Conservation (phyloP, 352 stramenopile genomes). For the Hyaloperonospora brassicae region DNA sequence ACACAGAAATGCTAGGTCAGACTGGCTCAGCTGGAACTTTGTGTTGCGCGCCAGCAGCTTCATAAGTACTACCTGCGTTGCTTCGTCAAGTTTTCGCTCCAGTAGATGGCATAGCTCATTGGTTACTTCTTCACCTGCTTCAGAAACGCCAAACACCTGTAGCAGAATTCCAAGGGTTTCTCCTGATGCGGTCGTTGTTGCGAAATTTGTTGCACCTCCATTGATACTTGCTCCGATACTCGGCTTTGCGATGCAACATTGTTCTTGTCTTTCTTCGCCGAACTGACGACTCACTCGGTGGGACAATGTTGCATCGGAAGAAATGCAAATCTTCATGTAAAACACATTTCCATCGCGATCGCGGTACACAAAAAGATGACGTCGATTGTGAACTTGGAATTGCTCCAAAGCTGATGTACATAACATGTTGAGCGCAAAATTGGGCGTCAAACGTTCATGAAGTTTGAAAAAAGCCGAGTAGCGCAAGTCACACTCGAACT, state of each 20-base stretch:
- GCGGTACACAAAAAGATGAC: constrained; percentile 82
- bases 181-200: constrained; percentile 8
- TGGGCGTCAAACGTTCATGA: constrained; percentile 68
- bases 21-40: constrained; percentile 74
- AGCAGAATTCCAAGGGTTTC: constrained; percentile 50
- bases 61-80: constrained; percentile 80
- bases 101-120: constrained; percentile 72
- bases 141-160: constrained; percentile 78
- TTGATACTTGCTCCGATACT: constrained; percentile 21
- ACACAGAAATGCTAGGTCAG: constrained; percentile 73
- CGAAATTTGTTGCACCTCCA: constrained; percentile 9
- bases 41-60: constrained; percentile 77
- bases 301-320: constrained; percentile 20
- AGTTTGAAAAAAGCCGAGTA: constrained; percentile 76
- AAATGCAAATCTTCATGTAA: constrained; percentile 84
- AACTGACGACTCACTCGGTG: constrained; percentile 5
- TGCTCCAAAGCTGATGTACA: constrained; percentile 81
- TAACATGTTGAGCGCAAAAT: constrained; percentile 73
- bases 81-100: constrained; percentile 83
- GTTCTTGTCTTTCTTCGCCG: constrained; percentile 25
- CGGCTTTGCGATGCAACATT: constrained; percentile 12
- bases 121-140: constrained; percentile 75
- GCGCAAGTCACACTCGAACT: constrained; percentile 79
- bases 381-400: constrained; percentile 86
- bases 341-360: constrained; percentile 81